Evolutionary conservation across 225 moss, liverwort and hornwort genomes (phyloP), one percentile per base, ranked within the genome.

Genomic region (Lunularia cruciata): DNA sequence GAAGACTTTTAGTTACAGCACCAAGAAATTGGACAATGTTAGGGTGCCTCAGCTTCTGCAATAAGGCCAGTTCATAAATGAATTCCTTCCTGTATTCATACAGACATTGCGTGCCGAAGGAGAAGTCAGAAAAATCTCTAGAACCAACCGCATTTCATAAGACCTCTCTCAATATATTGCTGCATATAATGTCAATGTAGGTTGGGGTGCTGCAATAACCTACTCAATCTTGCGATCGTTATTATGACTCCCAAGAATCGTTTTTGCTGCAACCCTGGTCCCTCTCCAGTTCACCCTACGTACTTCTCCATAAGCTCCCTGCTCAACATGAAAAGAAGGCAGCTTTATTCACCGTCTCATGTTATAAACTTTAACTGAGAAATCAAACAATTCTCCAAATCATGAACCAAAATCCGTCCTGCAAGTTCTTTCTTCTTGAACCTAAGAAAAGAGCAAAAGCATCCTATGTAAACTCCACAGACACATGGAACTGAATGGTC

Each of bases 1-100:
- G 83, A 42, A 66, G 18, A 47, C 70, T 68, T 69, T 57, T 84
- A 18, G 92, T 84, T 32, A 89, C 81, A 51, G 89, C 84, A 66
- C 89, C 82, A 11, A 92, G 77, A 73, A 89, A 91, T 45, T 91
- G 85, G 0, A 86, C 82, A 67, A 89, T 77, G 61, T 89, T 87
- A 36, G 89, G 89, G 72, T 87, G 89, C 55, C 91, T 89, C 66
- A 89, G 81, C 72, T 67, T 83, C 76, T 87, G 82, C 13, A 87
- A 84, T 64, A 84, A 56, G 31, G 79, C 22, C n/a, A 89, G 67
- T 58, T 91, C 85, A 60, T 20, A 26, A 38, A 55, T 78, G 46
- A 91, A 81, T 35, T 74, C 80, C 58, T 55, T 77, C 15, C 91
- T 91, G 79, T 39, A 23, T 6, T 6, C 53, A 10, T 52, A 34